These are phyloP conservation scores for Striga hermonthica DNA, from an alignment of 305 asterid genomes.

Conservation along the genomic window DNA sequence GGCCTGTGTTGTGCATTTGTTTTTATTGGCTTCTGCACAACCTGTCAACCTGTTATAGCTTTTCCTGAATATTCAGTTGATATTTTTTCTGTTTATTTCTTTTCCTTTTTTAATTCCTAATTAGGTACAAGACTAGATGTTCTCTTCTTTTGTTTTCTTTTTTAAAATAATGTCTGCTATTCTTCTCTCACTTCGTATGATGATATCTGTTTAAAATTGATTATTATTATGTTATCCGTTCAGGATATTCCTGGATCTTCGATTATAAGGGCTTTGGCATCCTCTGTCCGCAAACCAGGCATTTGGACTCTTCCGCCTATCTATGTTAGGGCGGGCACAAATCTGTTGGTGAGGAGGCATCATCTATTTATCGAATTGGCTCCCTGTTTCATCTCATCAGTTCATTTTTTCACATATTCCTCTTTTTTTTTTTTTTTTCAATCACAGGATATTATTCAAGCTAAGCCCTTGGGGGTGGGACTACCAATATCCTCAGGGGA, in stretches of 20 bases:
- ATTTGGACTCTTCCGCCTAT: constrained; percentile 70
- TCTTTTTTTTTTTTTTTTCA: constrained; percentile 13
- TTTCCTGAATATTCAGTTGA: neutral
- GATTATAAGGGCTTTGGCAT: constrained; percentile 48
- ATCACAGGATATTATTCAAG: constrained; percentile 80
- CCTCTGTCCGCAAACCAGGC: constrained; percentile 56
- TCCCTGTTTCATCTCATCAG: constrained; percentile 20
- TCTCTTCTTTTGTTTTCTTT: neutral
- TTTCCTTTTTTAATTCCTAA: neutral
- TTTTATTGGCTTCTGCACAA: neutral
- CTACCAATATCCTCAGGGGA: constrained; percentile 70
- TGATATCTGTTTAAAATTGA: constrained; percentile 20
- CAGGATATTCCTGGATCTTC: constrained; percentile 79
- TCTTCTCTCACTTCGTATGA: constrained; percentile 14
- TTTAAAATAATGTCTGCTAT: constrained; percentile 2
- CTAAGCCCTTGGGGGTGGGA: constrained; percentile 57
- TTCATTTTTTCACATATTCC: constrained; percentile 18
- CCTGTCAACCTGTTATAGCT: neutral
- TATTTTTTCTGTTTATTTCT: too few species aligned
- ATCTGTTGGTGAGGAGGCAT: constrained; percentile 61
- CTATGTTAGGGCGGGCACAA: constrained; percentile 72
- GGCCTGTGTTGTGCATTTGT: constrained; percentile 5
- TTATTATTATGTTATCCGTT: constrained; percentile 26
- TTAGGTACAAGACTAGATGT: constrained; percentile 2
- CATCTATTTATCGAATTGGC: constrained; percentile 19